These are phyloP conservation scores for Papilionanthe hybrid DNA, from an alignment of 116 monocot species.

Conservation along the genomic window DNA sequence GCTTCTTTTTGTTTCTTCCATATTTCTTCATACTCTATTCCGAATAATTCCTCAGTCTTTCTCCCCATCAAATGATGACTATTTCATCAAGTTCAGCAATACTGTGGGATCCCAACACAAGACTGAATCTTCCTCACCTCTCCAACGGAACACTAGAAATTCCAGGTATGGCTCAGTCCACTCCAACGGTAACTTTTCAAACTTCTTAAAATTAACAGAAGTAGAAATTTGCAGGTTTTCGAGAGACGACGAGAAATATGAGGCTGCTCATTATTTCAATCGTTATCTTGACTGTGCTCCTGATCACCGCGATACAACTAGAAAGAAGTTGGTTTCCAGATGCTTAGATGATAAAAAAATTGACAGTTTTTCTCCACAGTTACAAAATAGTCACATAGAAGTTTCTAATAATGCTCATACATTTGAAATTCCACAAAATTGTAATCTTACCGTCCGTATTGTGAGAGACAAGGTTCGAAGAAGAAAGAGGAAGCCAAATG, in stretches of 20 bases:
- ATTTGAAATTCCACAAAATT: constrained; percentile 24
- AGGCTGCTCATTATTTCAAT: constrained; percentile 1
- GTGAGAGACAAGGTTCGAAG: constrained; percentile 54
- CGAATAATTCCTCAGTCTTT: constrained; percentile 10
- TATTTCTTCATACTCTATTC: constrained; percentile 18
- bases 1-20: constrained; percentile 21
- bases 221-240: constrained; percentile 28
- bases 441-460: constrained; percentile 46
- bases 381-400: constrained; percentile 10
- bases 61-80: constrained; percentile 16
- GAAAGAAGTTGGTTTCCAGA: constrained; percentile 11
- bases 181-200: neutral
- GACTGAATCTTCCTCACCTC: constrained; percentile 21
- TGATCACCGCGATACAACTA: constrained; percentile 12
- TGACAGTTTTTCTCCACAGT: constrained; percentile 10
- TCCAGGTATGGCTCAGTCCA: constrained; percentile 25
- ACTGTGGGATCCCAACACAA: constrained; percentile 10
- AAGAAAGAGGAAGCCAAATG: constrained; percentile 41
- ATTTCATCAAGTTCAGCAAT: constrained; percentile 26
- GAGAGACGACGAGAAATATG: constrained; percentile 28
- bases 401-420: constrained; percentile 5
- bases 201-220: neutral
- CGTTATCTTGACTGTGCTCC: constrained; percentile 13
- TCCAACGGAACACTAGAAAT: constrained; percentile 31
- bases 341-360: constrained; percentile 25